Evolutionary conservation across 1,284 basidiomycete genomes (phyloP).

Genomic region (Golubevia pallescens): DNA sequence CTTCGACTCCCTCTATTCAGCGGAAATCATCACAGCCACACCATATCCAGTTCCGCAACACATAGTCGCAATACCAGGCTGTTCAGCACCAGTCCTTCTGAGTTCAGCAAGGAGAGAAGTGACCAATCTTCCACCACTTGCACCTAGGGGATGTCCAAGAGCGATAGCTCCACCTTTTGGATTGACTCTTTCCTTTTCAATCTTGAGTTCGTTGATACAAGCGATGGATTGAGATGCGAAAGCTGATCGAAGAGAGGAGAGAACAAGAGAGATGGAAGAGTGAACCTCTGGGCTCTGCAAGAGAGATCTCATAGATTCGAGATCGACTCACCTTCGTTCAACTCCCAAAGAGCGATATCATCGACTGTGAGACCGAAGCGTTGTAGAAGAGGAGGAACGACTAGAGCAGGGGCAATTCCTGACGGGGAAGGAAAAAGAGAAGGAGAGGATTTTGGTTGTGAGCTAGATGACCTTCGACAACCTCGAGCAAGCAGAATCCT

Average conservation of each 20-base stretch:
- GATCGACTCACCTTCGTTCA: constrained; percentile 41
- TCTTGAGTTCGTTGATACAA: constrained; percentile 42
- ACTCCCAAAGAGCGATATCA: constrained; percentile 59
- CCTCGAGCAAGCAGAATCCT: neutral
- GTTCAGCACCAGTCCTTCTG: constrained; percentile 37
- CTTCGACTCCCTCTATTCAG: constrained; percentile 28
- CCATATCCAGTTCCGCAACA: constrained; percentile 61
- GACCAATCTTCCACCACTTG: constrained; percentile 50
- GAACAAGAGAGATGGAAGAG: neutral
- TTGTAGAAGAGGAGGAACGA: constrained; percentile 48
- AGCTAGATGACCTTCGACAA: neutral
- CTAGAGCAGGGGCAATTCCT: constrained; percentile 50
- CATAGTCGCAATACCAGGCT: constrained; percentile 49
- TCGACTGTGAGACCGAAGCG: constrained; percentile 35
- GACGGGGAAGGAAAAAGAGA: constrained; percentile 1
- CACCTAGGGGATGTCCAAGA: constrained; percentile 57
- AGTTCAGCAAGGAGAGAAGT: constrained; percentile 52
- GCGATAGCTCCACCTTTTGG: constrained; percentile 62
- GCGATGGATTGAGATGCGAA: constrained; percentile 50
- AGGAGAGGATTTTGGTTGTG: neutral
- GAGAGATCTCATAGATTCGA: neutral
- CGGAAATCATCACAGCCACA: constrained; percentile 46
- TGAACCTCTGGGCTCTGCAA: neutral
- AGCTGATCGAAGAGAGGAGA: constrained; percentile 16
- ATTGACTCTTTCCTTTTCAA: constrained; percentile 46